A percentile compares a stretch with the other conserved stretches of the same genome.
Evolutionary conservation across 352 stramenopile genomes (phyloP).

Genomic region (Elongisporangium senticosum): DNA sequence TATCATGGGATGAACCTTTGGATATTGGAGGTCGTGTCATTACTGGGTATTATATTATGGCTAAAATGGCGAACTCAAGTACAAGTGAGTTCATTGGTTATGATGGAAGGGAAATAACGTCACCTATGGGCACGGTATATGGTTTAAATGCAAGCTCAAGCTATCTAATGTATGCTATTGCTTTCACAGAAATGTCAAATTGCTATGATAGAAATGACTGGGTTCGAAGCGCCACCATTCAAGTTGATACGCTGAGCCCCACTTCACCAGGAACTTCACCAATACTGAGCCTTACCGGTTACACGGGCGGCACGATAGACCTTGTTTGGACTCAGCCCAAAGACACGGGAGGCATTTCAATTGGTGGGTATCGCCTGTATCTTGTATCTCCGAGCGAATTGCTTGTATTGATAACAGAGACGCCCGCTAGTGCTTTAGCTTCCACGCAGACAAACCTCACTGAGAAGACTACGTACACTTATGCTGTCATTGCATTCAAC

Average conservation of each 20-base stretch:
- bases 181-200: slow-evolving; percentile 10
- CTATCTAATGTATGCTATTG: slow-evolving; percentile 35
- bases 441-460: slow-evolving; percentile 44
- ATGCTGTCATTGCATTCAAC: slow-evolving; percentile 33
- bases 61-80: slow-evolving; percentile 9
- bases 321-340: slow-evolving; percentile 22
- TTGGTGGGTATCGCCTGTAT: slow-evolving; percentile 28
- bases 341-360: slow-evolving; percentile 24
- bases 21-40: slow-evolving; percentile 45
- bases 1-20: slow-evolving; percentile 47
- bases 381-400: slow-evolving; percentile 6
- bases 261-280: slow-evolving; percentile 18
- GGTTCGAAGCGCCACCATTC: slow-evolving; percentile 14
- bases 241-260: slow-evolving; percentile 9
- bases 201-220: slow-evolving; percentile 7
- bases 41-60: slow-evolving; percentile 37
- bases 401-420: neutral
- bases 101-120: slow-evolving; percentile 25
- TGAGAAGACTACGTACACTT: slow-evolving; percentile 44
- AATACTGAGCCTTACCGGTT: slow-evolving; percentile 14
- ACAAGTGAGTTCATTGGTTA: slow-evolving; percentile 27
- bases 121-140: slow-evolving; percentile 20
- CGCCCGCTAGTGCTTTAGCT: slow-evolving; percentile 6
- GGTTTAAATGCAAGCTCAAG: slow-evolving; percentile 16
- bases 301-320: slow-evolving; percentile 33